Percentiles rank a stretch among this genome's conserved stretches.
Conservation (phyloP, 1,284 basidiomycete species). For the Ustilago crameri region DNA sequence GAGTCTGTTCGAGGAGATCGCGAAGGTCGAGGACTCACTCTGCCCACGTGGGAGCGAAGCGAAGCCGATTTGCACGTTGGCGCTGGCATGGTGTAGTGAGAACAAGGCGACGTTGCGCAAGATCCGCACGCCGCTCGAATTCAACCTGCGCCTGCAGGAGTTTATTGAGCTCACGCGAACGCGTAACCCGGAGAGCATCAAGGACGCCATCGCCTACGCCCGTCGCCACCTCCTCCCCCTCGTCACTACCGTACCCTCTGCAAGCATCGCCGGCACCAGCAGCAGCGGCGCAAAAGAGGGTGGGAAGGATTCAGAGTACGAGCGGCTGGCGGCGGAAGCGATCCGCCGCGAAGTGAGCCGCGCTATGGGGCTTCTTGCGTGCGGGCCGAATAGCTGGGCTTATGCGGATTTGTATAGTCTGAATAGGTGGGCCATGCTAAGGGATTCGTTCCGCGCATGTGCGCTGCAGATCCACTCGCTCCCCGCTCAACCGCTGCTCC, state of each 20-base stretch:
- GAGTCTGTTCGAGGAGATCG: conserved; percentile 83
- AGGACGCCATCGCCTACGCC: conserved; percentile 86
- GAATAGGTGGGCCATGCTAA: conserved; percentile 42
- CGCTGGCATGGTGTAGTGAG: conserved; percentile 94
- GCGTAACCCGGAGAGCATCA: conserved; percentile 58
- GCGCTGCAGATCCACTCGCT: conserved; percentile 58
- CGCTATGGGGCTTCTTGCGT: conserved; percentile 61
- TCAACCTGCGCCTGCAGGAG: conserved; percentile 93
- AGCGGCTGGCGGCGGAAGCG: conserved; percentile 25
- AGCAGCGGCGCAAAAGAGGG: not conserved
- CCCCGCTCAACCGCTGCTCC: conserved; percentile 54
- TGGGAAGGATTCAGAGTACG: conserved; percentile 38
- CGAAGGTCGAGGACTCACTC: conserved; percentile 83
- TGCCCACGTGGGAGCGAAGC: conserved; percentile 21
- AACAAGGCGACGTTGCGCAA: conserved; percentile 92
- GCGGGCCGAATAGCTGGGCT: conserved; percentile 26
- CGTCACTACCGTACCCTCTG: too few relatives aligned
- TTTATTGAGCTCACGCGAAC: conserved; percentile 82
- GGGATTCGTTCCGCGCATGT: conserved; percentile 43
- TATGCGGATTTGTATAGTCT: conserved; percentile 58
- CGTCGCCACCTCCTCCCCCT: conserved; percentile 79
- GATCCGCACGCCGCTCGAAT: conserved; percentile 85
- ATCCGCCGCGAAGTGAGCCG: conserved; percentile 31
- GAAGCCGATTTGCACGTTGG: conserved; percentile 82
- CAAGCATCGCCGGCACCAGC: not conserved